Evolutionary conservation across 345 rosid genomes (phyloP).

Genomic region (Populus davidiana): DNA sequence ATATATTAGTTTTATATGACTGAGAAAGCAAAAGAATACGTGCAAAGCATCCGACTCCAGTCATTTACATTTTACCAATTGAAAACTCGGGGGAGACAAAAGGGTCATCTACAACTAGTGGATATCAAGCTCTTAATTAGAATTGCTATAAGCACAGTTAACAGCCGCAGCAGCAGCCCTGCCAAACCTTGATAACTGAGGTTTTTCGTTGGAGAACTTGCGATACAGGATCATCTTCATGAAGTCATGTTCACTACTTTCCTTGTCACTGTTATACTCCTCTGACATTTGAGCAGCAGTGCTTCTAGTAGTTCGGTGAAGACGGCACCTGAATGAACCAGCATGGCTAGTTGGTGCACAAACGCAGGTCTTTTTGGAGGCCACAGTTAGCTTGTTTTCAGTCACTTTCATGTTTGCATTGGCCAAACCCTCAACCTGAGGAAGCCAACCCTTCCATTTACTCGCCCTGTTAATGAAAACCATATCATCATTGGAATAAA

Average conservation of each 20-base stretch:
- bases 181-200: constrained; percentile 2
- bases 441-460: not conserved
- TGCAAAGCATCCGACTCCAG: too few species aligned
- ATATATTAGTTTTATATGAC: too few species aligned
- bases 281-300: not conserved
- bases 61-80: too few species aligned
- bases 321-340: constrained; percentile 26
- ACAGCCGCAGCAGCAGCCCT: not conserved
- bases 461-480: not conserved
- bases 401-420: not conserved
- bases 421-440: not conserved
- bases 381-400: not conserved
- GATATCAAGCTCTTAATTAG: not conserved
- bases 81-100: too few species aligned
- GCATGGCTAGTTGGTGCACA: constrained; percentile 10
- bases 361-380: not conserved
- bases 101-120: too few species aligned
- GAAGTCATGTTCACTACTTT: not conserved
- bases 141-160: not conserved
- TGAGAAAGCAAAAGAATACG: too few species aligned
- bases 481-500: not conserved
- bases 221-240: not conserved
- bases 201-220: not conserved
- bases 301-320: constrained; percentile 16
- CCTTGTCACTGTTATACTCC: not conserved